Conservation (phyloP, 2,329 filamentous ascomycete species). For the Beauveria australis region DNA sequence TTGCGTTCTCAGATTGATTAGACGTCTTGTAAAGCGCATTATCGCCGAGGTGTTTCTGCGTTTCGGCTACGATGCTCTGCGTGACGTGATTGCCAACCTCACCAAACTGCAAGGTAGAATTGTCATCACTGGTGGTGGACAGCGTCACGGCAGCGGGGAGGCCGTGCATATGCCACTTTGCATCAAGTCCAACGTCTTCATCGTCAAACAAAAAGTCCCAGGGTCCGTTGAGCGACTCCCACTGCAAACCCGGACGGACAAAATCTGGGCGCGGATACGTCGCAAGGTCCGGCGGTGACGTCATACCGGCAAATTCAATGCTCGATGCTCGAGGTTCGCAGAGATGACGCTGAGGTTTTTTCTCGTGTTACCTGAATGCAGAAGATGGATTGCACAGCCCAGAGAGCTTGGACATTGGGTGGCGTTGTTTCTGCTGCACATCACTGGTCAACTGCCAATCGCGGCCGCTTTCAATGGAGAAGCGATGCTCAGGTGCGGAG, state of each 20-base stretch:
- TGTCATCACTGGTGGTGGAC: constrained; percentile 25
- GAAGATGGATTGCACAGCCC: neutral
- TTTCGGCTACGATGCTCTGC: constrained; percentile 40
- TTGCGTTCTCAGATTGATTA: constrained; percentile 27
- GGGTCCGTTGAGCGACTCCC: constrained; percentile 52
- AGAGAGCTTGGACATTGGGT: neutral
- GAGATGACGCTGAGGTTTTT: neutral
- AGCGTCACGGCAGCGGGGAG: constrained; percentile 36
- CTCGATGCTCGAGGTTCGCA: neutral
- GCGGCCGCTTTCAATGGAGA: neutral
- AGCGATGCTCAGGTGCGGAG: neutral
- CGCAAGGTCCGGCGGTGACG: neutral
- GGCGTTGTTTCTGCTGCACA: neutral
- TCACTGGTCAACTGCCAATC: neutral
- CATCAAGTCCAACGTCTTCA: constrained; percentile 44
- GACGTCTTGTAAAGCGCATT: constrained; percentile 28
- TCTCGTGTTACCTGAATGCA: neutral
- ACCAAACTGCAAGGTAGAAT: constrained; percentile 14
- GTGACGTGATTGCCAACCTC: constrained; percentile 21
- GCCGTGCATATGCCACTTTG: constrained; percentile 45
- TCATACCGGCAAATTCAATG: constrained; percentile 13
- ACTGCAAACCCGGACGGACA: constrained; percentile 43
- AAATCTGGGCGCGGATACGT: constrained; percentile 59
- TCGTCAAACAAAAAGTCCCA: constrained; percentile 63
- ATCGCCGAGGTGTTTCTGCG: constrained; percentile 37